A percentile compares a stretch with the other conserved stretches of the same genome.
These are phyloP conservation scores for Ceratobasidium sp. DNA, from an alignment of 1,284 basidiomycete species.

Conservation along the genomic window DNA sequence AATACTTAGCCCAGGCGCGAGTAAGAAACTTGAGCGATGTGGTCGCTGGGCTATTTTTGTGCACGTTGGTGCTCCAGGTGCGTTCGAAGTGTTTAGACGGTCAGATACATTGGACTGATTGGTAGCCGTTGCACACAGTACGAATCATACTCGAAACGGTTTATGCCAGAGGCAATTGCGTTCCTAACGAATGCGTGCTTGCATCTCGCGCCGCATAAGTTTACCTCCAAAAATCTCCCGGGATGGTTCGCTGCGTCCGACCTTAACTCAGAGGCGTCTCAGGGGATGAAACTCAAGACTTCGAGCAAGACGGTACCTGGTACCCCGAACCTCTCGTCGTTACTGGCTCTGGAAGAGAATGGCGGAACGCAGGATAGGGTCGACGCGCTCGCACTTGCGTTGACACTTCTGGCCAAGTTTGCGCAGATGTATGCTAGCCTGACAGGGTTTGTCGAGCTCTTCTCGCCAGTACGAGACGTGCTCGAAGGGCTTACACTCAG, in stretches of 20 bases:
- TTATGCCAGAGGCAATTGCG: constrained; percentile 91
- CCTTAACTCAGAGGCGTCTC: constrained; percentile 56
- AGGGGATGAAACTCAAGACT: constrained; percentile 45
- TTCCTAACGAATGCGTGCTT: constrained; percentile 79
- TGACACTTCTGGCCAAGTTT: constrained; percentile 73
- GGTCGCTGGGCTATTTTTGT: constrained; percentile 88
- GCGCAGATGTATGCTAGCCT: constrained; percentile 80
- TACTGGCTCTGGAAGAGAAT: constrained; percentile 58
- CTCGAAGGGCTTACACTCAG: constrained; percentile 65
- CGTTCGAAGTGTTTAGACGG: constrained; percentile 40
- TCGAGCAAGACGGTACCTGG: constrained; percentile 46
- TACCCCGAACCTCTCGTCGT: constrained; percentile 43
- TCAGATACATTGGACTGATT: not conserved
- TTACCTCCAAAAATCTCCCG: constrained; percentile 64
- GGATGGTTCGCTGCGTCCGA: constrained; percentile 80
- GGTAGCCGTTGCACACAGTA: constrained; percentile 64
- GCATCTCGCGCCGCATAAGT: constrained; percentile 74
- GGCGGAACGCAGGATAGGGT: constrained; percentile 68
- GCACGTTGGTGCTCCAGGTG: constrained; percentile 73
- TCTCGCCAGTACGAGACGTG: constrained; percentile 71
- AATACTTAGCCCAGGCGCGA: constrained; percentile 88
- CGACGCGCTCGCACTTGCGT: constrained; percentile 68
- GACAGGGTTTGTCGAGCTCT: constrained; percentile 87
- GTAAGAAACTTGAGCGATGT: constrained; percentile 81
- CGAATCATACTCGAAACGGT: constrained; percentile 84